Conservation (phyloP, 176 grass and related monocot species). For the Guadua angustifolia region DNA sequence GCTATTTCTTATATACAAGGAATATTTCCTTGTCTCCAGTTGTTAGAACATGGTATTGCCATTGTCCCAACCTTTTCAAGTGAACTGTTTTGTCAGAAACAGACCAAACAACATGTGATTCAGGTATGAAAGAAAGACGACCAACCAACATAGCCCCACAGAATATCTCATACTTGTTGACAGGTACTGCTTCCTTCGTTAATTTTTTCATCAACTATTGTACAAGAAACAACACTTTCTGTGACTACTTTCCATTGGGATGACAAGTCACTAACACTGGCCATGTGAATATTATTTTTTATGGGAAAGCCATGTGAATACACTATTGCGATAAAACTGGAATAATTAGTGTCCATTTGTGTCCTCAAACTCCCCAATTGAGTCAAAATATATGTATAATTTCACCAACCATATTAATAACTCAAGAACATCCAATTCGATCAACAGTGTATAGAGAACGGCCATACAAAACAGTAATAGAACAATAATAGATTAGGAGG, state of each 20-base stretch:
- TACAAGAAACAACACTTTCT: constrained; percentile 32
- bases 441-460: background rate
- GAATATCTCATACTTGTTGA: too few species aligned
- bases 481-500: too few species aligned
- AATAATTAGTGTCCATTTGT: too few species aligned
- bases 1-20: constrained; percentile 23
- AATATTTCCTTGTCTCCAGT: background rate
- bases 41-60: background rate
- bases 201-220: constrained; percentile 30
- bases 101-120: too few species aligned
- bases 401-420: constrained; percentile 4
- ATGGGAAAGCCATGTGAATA: constrained; percentile 12
- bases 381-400: background rate
- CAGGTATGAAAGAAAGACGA: too few species aligned
- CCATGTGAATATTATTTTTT: constrained; percentile 1
- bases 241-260: constrained; percentile 16
- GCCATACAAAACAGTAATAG: too few species aligned
- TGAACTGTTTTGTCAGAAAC: too few species aligned
- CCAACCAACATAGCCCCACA: too few species aligned
- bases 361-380: too few species aligned
- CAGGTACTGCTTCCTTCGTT: background rate
- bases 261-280: background rate
- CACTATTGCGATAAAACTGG: background rate
- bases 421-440: background rate
- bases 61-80: background rate